Evolutionary conservation across 148 eudicot genomes (phyloP).

Genomic region (Agrostemma githago): DNA sequence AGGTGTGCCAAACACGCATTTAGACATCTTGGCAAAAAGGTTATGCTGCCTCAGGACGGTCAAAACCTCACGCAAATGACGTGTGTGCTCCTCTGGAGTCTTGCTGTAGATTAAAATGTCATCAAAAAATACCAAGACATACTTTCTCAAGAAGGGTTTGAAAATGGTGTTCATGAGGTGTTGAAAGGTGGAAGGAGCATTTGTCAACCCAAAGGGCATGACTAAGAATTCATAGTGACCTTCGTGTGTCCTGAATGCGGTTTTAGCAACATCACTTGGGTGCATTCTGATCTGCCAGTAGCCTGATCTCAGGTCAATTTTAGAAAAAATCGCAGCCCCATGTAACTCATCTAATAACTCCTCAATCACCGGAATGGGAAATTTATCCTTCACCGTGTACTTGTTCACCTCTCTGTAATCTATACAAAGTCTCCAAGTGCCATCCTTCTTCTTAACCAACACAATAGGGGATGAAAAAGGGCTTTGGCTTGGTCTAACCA

Average conservation of each 20-base stretch:
- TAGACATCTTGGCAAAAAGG: not conserved
- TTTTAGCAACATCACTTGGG: not conserved
- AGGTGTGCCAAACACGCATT: not conserved
- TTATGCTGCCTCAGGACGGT: not conserved
- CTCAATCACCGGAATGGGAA: not conserved
- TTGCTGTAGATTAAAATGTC: too few relatives aligned
- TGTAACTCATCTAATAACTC: not conserved
- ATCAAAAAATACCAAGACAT: too few relatives aligned
- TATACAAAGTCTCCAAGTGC: constrained; percentile 1
- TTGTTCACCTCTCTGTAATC: not conserved
- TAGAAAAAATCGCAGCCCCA: not conserved
- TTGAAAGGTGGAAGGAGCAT: too few relatives aligned
- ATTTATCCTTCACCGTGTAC: too few relatives aligned
- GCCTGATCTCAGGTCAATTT: not conserved
- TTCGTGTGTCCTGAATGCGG: too few relatives aligned
- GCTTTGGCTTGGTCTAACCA: not conserved
- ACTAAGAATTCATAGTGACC: too few relatives aligned
- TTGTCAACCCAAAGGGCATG: not conserved
- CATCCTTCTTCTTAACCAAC: not conserved
- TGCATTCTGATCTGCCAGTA: not conserved
- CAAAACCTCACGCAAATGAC: too few relatives aligned
- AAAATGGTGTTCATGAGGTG: too few relatives aligned
- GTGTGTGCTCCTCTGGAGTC: too few relatives aligned
- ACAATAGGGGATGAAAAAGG: not conserved
- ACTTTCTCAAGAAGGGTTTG: too few relatives aligned